Conservation (phyloP, 306 rosid species). For the Castanea sativa region DNA sequence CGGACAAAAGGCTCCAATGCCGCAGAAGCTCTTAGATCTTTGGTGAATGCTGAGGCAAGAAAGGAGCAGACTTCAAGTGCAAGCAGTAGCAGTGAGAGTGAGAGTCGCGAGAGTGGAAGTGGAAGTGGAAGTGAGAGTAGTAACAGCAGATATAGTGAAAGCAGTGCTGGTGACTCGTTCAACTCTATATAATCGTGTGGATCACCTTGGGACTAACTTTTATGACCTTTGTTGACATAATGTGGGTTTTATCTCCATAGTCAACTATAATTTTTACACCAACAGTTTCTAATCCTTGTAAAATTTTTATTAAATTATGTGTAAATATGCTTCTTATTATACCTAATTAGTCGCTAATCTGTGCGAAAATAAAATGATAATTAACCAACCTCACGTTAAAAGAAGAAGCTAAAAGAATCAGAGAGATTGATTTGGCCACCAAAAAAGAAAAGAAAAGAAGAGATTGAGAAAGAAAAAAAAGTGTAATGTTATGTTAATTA, state of each 20-base stretch:
- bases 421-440: too few relatives aligned
- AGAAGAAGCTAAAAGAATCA: too few relatives aligned
- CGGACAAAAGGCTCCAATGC: slow-evolving; percentile 80
- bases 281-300: too few relatives aligned
- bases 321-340: too few relatives aligned
- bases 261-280: not conserved
- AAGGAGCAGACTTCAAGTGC: slow-evolving; percentile 62
- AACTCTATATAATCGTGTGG: slow-evolving; percentile 44
- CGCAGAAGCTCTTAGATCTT: slow-evolving; percentile 81
- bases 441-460: too few relatives aligned
- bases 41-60: slow-evolving; percentile 73
- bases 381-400: too few relatives aligned
- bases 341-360: too few relatives aligned
- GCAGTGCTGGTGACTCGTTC: slow-evolving; percentile 79
- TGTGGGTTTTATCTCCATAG: not conserved
- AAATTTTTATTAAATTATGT: too few relatives aligned
- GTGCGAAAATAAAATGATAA: too few relatives aligned
- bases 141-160: slow-evolving; percentile 76
- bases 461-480: too few relatives aligned
- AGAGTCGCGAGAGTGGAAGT: slow-evolving; percentile 54
- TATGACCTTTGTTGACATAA: not conserved
- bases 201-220: not conserved
- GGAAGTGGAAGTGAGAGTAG: slow-evolving; percentile 33
- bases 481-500: too few relatives aligned
- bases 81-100: slow-evolving; percentile 74